phyloP scores from a whole-genome alignment of 495 filamentous ascomycete species.

The Lasiosphaeria miniovina region DNA sequence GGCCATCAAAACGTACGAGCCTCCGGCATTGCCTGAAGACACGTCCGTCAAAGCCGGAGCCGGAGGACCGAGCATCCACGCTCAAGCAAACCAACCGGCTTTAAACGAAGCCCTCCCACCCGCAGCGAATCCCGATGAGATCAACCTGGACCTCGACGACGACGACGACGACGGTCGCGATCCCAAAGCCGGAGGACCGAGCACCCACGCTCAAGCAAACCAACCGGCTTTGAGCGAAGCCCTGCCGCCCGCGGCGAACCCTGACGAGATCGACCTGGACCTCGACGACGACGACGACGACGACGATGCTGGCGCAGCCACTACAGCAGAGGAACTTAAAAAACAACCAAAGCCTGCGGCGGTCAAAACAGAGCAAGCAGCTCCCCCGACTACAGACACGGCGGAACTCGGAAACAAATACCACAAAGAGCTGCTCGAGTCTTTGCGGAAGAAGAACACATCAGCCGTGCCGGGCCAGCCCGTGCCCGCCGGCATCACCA shows the following conservation, averaged over 20 bases:
- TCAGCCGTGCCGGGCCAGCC: conserved; percentile 42
- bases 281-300: conserved; percentile 53
- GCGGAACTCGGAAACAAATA: conserved; percentile 8
- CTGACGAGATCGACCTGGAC: conserved; percentile 56
- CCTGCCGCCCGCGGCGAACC: conserved; percentile 27
- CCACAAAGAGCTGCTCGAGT: too few species aligned
- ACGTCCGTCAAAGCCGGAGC: not conserved
- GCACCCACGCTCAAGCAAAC: not conserved
- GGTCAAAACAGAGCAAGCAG: not conserved
- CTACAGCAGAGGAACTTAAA: not conserved
- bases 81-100: not conserved
- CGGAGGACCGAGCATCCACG: not conserved
- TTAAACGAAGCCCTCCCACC: not conserved
- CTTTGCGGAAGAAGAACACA: too few species aligned
- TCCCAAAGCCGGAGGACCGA: not conserved
- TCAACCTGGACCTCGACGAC: conserved; percentile 19
- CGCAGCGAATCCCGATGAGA: conserved; percentile 16
- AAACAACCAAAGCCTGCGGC: conserved; percentile 1
- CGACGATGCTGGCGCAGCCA: conserved; percentile 3
- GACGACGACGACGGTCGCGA: not conserved
- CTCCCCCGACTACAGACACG: conserved; percentile 29
- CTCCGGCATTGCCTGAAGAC: conserved; percentile 17
- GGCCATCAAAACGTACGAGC: conserved; percentile 64
- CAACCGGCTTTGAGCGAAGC: too few species aligned
- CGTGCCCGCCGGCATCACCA: conserved; percentile 56